Percentiles rank a stretch among this genome's conserved stretches.
Conservation (phyloP, 2,329 filamentous ascomycete species). For the Thermothelomyces thermophilus region DNA sequence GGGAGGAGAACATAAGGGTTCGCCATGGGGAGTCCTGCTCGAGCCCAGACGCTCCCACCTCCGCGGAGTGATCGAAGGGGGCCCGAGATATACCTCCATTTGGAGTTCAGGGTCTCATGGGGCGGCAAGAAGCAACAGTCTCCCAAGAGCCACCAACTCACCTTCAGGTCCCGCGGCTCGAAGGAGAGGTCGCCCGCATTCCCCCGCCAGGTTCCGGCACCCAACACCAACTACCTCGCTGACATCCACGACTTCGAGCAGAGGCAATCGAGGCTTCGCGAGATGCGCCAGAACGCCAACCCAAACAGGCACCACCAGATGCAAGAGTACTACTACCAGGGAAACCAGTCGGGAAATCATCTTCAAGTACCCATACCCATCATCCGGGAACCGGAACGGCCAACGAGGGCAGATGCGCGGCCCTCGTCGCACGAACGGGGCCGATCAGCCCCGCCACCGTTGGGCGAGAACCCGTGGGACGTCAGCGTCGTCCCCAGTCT, state of each 20-base stretch:
- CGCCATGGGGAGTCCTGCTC: conserved; percentile 12
- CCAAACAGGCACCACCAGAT: conserved; percentile 20
- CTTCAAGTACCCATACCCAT: conserved; percentile 14
- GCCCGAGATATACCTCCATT: conserved; percentile 43
- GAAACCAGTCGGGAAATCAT: neutral
- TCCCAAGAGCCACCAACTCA: conserved; percentile 39
- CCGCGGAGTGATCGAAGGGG: conserved; percentile 19
- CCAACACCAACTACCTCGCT: conserved; percentile 40
- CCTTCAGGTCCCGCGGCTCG: conserved; percentile 41
- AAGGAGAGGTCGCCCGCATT: conserved; percentile 38
- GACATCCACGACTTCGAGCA: conserved; percentile 25
- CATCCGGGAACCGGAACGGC: conserved; percentile 22
- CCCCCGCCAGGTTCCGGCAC: conserved; percentile 40
- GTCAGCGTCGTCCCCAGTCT: conserved; percentile 20
- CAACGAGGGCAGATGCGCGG: conserved; percentile 25
- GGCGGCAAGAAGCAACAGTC: conserved; percentile 34
- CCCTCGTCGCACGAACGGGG: conserved; percentile 39
- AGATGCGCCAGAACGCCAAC: conserved; percentile 10
- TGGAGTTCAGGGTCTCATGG: conserved; percentile 49
- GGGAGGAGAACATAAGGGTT: no score
- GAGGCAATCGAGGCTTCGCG: conserved; percentile 26
- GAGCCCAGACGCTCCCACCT: conserved; percentile 2
- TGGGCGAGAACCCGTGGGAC: conserved; percentile 44
- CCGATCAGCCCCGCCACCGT: conserved; percentile 43
- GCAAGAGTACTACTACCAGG: conserved; percentile 27